These are phyloP conservation scores for Jaapia argillacea DNA, from an alignment of 768 basidiomycete species.

Conservation along the genomic window DNA sequence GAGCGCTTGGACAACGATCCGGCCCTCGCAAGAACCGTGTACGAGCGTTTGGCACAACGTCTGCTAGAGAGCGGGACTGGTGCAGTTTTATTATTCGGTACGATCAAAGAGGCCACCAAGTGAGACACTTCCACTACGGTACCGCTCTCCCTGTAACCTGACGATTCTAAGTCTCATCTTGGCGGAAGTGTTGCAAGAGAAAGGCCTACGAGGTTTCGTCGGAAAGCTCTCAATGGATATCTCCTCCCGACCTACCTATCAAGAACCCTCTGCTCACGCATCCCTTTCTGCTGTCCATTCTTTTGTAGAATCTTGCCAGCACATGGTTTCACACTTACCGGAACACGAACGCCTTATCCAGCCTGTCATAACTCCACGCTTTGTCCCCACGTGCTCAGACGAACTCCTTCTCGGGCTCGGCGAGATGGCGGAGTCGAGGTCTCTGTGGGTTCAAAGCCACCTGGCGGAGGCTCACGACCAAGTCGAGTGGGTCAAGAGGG, in stretches of 20 bases:
- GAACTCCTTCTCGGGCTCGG: constrained; percentile 57
- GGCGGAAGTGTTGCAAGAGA: constrained; percentile 59
- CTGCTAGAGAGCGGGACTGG: constrained; percentile 71
- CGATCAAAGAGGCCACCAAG: constrained; percentile 78
- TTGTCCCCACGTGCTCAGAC: constrained; percentile 81
- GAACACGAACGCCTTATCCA: constrained; percentile 46
- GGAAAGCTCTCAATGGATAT: constrained; percentile 90
- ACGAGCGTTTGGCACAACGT: constrained; percentile 53
- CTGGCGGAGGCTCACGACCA: constrained; percentile 73
- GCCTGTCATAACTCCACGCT: constrained; percentile 83
- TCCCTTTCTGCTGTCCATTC: constrained; percentile 26
- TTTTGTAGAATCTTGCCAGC: constrained; percentile 46
- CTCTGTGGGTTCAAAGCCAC: constrained; percentile 69
- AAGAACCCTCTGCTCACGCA: constrained; percentile 45
- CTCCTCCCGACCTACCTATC: constrained; percentile 61
- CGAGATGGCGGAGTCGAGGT: constrained; percentile 32
- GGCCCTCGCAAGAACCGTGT: constrained; percentile 53
- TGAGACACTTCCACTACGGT: no score
- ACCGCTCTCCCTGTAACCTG: no score
- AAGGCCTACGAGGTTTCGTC: constrained; percentile 72
- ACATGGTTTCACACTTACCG: constrained; percentile 29
- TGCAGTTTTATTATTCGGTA: constrained; percentile 72
- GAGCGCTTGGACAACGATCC: constrained; percentile 58
- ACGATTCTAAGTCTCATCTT: constrained; percentile 63
- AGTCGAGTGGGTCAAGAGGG: constrained; percentile 57